These are phyloP conservation scores for Flaveria sonorensis DNA, from an alignment of 129 eudicot genomes.

Conservation along the genomic window DNA sequence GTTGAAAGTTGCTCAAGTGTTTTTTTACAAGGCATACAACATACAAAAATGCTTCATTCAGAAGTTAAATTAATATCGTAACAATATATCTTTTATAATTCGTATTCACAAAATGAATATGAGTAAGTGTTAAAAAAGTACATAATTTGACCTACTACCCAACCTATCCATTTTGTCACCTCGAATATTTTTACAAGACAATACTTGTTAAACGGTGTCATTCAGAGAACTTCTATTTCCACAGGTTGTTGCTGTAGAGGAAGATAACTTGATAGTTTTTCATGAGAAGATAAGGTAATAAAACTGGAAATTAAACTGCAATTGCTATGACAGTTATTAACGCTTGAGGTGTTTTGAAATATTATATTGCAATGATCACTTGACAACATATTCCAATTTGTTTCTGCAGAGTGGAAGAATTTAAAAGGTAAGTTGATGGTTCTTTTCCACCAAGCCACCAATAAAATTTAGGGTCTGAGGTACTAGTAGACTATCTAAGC, in stretches of 20 bases:
- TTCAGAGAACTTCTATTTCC: slow-evolving; percentile 17
- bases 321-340: slow-evolving; percentile 11
- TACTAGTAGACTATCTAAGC: slow-evolving; percentile 7
- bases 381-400: slow-evolving; percentile 29
- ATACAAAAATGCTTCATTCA: neutral
- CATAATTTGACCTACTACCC: neutral
- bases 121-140: neutral
- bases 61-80: neutral
- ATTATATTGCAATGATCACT: slow-evolving; percentile 17
- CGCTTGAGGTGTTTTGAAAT: neutral
- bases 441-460: neutral
- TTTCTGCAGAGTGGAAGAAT: slow-evolving; percentile 85
- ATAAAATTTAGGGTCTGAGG: slow-evolving; percentile 1
- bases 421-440: slow-evolving; percentile 60
- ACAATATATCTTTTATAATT: neutral
- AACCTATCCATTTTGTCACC: slow-evolving; percentile 1
- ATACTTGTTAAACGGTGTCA: slow-evolving; percentile 13
- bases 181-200: neutral
- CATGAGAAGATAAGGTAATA: slow-evolving; percentile 89
- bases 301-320: slow-evolving; percentile 12
- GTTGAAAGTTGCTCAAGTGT: neutral
- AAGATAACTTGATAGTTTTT: slow-evolving; percentile 72
- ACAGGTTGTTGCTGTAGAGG: slow-evolving; percentile 84
- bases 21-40: neutral
- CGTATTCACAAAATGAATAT: neutral